phyloP scores from a whole-genome alignment of 1,139 yeast species.

The Yamadazyma triangularis region DNA sequence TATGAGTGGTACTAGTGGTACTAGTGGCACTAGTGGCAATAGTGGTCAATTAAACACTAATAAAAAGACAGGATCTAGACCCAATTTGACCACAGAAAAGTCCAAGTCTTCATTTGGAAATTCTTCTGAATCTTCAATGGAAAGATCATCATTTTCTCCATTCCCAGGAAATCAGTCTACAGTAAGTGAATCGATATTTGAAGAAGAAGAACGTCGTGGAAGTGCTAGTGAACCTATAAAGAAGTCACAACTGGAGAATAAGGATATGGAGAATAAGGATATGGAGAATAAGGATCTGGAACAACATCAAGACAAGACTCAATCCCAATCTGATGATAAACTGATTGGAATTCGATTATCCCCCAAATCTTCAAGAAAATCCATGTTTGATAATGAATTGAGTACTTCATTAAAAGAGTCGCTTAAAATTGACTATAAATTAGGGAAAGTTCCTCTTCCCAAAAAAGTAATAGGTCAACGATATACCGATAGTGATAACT shows the following conservation, averaged over 20 bases:
- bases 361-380: conserved; percentile 47
- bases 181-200: neutral
- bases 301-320: neutral
- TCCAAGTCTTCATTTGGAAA: neutral
- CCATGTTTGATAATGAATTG: conserved; percentile 59
- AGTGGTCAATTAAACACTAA: neutral
- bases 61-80: neutral
- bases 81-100: neutral
- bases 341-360: conserved; percentile 2
- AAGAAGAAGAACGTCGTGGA: too few species aligned
- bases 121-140: neutral
- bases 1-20: neutral
- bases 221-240: too few species aligned
- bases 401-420: conserved; percentile 66
- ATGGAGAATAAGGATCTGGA: neutral
- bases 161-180: neutral
- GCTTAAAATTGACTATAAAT: conserved; percentile 53
- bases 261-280: neutral
- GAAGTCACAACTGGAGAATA: neutral
- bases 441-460: conserved; percentile 45
- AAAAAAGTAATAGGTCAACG: conserved; percentile 20
- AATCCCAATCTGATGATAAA: neutral
- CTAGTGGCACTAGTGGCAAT: too few species aligned
- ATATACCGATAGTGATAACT: conserved; percentile 4
- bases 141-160: neutral